Base-by-base conservation (phyloP, 345 rosid genomes). In the Theobroma cacao region DNA sequence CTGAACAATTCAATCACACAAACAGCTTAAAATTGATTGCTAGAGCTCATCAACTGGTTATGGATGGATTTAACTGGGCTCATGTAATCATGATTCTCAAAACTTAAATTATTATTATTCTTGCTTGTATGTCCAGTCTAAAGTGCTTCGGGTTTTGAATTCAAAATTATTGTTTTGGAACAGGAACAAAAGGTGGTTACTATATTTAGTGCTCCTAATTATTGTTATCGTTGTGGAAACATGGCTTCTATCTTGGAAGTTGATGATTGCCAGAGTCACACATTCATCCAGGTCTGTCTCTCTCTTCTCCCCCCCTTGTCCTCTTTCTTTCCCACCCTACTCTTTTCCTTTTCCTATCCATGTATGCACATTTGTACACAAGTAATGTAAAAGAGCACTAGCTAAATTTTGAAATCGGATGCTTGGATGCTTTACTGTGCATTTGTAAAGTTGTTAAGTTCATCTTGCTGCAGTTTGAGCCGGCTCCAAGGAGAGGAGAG, bases 131-230 rank as follows among this genome's bases (percentile, higher is more conserved):
- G 75, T 33, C 58, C 33, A n/a, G 34, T 67, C 22, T 74, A 63
- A 24, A 33, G 65, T 58, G 73, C 65, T 73, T 75, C 41, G 33
- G 43, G 56, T 47, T 77, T n/a, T 73, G 31, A 72, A 76, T 40
- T n/a, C 47, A 59, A 20, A 9, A 11, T 62, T 80, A 43, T 72
- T 76, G 80, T 22, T 60, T 77, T 69, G 84, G 72, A 59, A 75
- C 98, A 96, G 99, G 98, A 96, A 75, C 97, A 94, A 91, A 96
- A 96, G 87, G 99, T 94, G 84, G 99, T 96, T 47, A 96, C 97
- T 12, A 92, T 96, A 78, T 96, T 96, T 81, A 96, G 97, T 84
- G 98, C 98, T 30, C 99, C 99, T 63, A 96, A 96, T 82, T 94
- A 94, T 80, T 96, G 97, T 84, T 96, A 96, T 77, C 99, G 98